Evolutionary conservation across 2,329 filamentous ascomycete genomes (phyloP), one percentile per base, ranked within the genome.

Genomic region (Xylaria sp.): DNA sequence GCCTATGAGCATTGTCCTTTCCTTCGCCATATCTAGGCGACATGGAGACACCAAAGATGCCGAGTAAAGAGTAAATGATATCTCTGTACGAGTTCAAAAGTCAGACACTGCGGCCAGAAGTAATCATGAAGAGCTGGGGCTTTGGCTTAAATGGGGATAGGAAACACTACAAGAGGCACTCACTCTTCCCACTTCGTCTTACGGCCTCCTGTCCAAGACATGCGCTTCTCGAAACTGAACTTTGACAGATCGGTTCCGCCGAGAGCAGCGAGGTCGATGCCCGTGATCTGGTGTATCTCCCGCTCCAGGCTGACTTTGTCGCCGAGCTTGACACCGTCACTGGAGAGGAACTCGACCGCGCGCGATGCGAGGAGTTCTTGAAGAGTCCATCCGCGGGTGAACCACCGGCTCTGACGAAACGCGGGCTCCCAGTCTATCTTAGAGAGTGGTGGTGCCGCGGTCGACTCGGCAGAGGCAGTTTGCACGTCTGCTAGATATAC

Each of bases 31-130:
- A 70, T 6, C 57, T 46, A 15, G 61, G 56, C 9, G 48, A 54
- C 46, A 67, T 20, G 20, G 48, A 46, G 28, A 73, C 60, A 10
- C 62, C 66, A 49, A 73, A 74, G 6, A 74, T 65, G 54, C 73
- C 70, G 0, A 73, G 46, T 2, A 73, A 53, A 3, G 70, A 69
- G 31, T 74, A 74, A 11, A 66, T 66, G 28, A 49, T 48, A 40
- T 74, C 72, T 60, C 58, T 60, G 9, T 10, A n/a, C 13, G 13
- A 51, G 40, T 15, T 69, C 65, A 51, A 56, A 63, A 11, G 58
- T 59, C 48, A 63, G 44, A 11, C 26, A 17, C 23, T 44, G 4
- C 23, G 23, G 2, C 3, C 11, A 33, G 7, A 33, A 5, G 3
- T 15, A 53, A n/a, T 53, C 26, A 31, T 28, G 13, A 15, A 15